These are phyloP conservation scores for Novymonas esmeraldas DNA, from an alignment of 208 protist species.

Conservation along the genomic window DNA sequence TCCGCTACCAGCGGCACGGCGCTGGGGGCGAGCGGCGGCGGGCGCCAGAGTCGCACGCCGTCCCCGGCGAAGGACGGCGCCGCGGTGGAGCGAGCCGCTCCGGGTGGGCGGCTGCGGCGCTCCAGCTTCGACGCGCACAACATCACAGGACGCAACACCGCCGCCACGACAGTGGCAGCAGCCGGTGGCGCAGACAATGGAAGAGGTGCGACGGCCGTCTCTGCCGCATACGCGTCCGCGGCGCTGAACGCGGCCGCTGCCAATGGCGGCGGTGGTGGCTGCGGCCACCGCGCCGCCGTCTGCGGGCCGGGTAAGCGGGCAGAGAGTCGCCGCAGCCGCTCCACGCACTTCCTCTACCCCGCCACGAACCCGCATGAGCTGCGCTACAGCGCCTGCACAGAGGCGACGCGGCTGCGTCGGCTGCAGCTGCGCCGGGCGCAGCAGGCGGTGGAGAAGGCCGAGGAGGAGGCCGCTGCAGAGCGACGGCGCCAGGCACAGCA, in stretches of 20 bases:
- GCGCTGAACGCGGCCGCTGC: not conserved
- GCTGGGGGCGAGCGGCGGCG: not conserved
- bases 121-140: conserved; percentile 18
- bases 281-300: not conserved
- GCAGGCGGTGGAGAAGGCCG: conserved; percentile 9
- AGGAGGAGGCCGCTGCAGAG: conserved; percentile 9
- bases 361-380: conserved; percentile 63
- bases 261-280: not conserved
- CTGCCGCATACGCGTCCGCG: conserved; percentile 6
- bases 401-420: conserved; percentile 25
- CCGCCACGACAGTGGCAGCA: not conserved
- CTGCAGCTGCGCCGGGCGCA: conserved; percentile 12
- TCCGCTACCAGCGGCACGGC: not conserved
- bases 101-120: not conserved
- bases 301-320: not conserved
- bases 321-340: not conserved
- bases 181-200: not conserved
- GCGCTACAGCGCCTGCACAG: conserved; percentile 37
- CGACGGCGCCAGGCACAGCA: conserved; percentile 8
- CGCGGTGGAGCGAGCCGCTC: not conserved
- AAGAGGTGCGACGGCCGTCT: not conserved
- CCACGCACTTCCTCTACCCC: conserved; percentile 35
- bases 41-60: conserved; percentile 5
- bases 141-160: conserved; percentile 12
- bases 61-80: conserved; percentile 15